These are phyloP conservation scores for Fagopyrum esculentum DNA, from an alignment of 148 eudicot species.

Conservation along the genomic window DNA sequence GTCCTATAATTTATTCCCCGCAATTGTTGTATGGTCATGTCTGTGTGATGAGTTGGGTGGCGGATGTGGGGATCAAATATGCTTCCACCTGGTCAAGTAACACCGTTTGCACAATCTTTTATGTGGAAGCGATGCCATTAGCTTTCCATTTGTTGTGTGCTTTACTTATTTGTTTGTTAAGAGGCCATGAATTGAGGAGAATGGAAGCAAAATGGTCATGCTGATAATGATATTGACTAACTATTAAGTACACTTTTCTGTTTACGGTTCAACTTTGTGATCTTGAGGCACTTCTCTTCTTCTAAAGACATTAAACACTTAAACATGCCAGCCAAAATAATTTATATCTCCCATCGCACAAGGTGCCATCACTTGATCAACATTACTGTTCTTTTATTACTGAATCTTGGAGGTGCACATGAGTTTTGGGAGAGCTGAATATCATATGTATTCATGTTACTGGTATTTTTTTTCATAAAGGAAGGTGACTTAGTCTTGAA, in stretches of 20 bases:
- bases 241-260: not conserved
- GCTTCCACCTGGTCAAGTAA: not conserved
- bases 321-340: not conserved
- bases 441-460: not conserved
- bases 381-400: not conserved
- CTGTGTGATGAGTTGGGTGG: no score
- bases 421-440: not conserved
- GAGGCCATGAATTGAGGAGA: not conserved
- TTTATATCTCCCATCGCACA: not conserved
- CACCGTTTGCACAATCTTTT: not conserved
- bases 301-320: not conserved
- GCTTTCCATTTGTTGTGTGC: not conserved
- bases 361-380: not conserved
- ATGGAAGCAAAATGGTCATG: not conserved
- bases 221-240: not conserved
- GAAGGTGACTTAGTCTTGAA: constrained; percentile 83
- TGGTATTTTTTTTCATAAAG: constrained; percentile 31
- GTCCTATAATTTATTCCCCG: not conserved
- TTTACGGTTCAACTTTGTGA: not conserved
- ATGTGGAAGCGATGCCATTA: not conserved
- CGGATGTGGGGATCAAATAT: not conserved
- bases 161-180: not conserved
- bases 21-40: not conserved
- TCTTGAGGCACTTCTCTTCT: not conserved
- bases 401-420: not conserved